Conservation (phyloP, 148 eudicot species). For the Silene latifolia region DNA sequence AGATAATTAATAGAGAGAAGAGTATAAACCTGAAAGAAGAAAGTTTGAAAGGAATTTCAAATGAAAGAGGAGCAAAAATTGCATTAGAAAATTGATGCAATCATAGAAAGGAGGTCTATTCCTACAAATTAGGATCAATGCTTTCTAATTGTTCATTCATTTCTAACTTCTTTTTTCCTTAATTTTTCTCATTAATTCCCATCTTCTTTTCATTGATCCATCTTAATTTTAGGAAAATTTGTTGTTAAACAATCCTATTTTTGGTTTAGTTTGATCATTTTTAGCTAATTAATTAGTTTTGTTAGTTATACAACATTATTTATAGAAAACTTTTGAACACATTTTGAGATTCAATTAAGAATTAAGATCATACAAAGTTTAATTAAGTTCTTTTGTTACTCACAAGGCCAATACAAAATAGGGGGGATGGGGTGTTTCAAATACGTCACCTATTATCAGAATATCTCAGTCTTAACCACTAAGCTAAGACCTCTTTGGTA, state of each 20-base stretch:
- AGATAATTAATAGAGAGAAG: slow-evolving; percentile 5
- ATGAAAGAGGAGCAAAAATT: slow-evolving; percentile 27
- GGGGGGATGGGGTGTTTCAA: too few relatives aligned
- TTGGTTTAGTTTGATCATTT: neutral
- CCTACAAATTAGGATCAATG: slow-evolving; percentile 31
- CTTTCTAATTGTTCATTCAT: slow-evolving; percentile 18
- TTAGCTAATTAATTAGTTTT: neutral
- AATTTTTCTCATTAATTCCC: neutral
- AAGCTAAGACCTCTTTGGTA: too few relatives aligned
- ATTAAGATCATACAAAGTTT: too few relatives aligned
- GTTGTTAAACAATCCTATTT: neutral
- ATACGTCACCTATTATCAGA: too few relatives aligned
- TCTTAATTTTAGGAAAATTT: slow-evolving; percentile 20
- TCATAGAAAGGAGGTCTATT: slow-evolving; percentile 24
- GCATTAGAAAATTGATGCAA: slow-evolving; percentile 17
- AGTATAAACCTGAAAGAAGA: slow-evolving; percentile 24
- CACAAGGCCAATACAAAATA: too few relatives aligned
- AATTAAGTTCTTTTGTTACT: too few relatives aligned
- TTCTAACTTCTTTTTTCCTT: neutral
- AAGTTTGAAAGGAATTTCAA: slow-evolving; percentile 23
- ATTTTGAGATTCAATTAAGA: neutral
- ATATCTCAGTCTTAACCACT: too few relatives aligned
- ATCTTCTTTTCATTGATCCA: neutral
- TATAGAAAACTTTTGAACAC: slow-evolving; percentile 8
- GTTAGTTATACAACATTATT: neutral